Evolutionary conservation across 2,329 filamentous ascomycete species (phyloP), one percentile per base, ranked within the genome.

Genomic region (Metarhizium guizhouense): DNA sequence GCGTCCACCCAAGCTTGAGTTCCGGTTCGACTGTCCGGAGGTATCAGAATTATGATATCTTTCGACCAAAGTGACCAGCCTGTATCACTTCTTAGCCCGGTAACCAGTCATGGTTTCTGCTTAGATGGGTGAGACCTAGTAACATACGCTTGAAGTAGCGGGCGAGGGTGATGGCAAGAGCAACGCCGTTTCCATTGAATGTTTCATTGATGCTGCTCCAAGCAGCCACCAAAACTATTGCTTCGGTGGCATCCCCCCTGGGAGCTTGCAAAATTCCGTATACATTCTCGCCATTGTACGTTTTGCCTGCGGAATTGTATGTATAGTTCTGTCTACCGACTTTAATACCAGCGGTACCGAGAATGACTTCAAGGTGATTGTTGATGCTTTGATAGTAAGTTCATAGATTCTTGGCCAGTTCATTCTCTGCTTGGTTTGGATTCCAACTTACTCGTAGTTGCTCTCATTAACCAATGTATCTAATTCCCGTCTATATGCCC

Each of bases 61-160:
- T 99, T 99, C 57, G 92, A 96, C 94, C 94, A 99, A 32, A 99
- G 79, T 54, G 91, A 96, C 94, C 94, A 99, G 63, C 87, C 83
- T 85, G 40, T 30, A 10, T 7, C 3, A 7, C 8, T 42, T 54
- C 54, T 68, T 38, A 70, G 62, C 57, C 43, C 25, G n/a, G 7
- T 4, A 13, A 30, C 8, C n/a, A 48, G 20, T 18, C 25, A 48
- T 3, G 25, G 36, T 47, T 10, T 13, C 43, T 50, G 38, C 30
- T 2, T 4, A 18, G n/a, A 16, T 10, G 3, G 4, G 25, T 25
- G 25, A 38, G 8, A 40, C 10, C 2, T 32, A 36, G 20, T 48
- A 51, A 61, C 76, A 36, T 65, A 83, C 88, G 84, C 72, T 95
- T 96, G 75, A 99, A 97, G 72, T 99, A 99, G 61, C 94, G 84